Evolutionary conservation across 495 filamentous ascomycete species (phyloP).

Genomic region (Aspergillus indologenus): DNA sequence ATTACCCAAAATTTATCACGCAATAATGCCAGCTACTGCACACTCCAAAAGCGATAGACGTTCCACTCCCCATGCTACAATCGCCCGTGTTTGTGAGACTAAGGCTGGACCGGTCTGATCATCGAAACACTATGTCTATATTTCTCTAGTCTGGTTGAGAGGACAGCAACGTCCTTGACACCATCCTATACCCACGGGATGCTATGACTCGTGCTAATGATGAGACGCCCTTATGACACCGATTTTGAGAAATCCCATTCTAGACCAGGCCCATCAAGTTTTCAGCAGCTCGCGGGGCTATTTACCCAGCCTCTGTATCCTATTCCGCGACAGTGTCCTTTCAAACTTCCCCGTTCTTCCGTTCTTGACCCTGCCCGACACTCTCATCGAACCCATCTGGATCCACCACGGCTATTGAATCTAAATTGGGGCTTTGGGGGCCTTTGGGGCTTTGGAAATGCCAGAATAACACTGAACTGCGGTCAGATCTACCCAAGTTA

Average conservation of each 20-base stretch:
- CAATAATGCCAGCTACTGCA: slow-evolving; percentile 20
- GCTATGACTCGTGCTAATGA: slow-evolving; percentile 27
- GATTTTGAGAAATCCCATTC: slow-evolving; percentile 5
- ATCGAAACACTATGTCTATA: background rate
- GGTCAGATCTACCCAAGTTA: background rate
- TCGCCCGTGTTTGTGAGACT: background rate
- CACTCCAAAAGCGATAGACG: background rate
- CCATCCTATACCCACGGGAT: background rate
- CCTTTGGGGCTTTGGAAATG: background rate
- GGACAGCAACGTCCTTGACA: background rate
- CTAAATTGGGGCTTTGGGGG: background rate
- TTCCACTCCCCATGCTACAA: background rate
- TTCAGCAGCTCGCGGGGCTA: background rate
- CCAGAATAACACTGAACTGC: background rate
- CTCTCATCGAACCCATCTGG: background rate
- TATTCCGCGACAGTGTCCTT: background rate
- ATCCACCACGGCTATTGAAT: background rate
- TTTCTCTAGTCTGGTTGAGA: background rate
- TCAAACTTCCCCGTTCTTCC: background rate
- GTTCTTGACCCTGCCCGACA: background rate
- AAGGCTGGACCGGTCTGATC: background rate
- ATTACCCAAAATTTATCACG: slow-evolving; percentile 24
- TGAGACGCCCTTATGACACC: slow-evolving; percentile 37
- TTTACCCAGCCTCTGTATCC: background rate
- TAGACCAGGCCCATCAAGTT: background rate